A percentile compares a stretch with the other conserved stretches of the same genome.
Conservation (phyloP, 345 rosid genomes). For the Eutrema yunnanense region DNA sequence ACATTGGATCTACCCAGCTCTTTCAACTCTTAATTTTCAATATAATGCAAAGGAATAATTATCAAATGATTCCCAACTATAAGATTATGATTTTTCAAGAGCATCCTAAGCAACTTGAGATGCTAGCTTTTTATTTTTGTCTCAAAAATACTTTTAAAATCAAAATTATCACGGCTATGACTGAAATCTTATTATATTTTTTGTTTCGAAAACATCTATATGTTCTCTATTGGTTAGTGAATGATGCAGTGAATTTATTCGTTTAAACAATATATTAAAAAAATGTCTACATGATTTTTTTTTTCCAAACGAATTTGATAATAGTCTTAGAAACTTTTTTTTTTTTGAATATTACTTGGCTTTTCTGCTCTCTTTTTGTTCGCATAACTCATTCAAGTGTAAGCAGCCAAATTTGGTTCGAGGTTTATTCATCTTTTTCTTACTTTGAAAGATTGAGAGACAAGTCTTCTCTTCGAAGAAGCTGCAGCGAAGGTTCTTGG, state of each 20-base stretch:
- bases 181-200: too few relatives aligned
- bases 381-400: not conserved
- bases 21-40: slow-evolving; percentile 13
- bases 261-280: too few relatives aligned
- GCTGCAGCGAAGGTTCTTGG: slow-evolving; percentile 17
- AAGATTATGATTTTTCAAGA: not conserved
- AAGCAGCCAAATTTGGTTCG: slow-evolving; percentile 21
- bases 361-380: not conserved
- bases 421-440: not conserved
- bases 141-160: not conserved
- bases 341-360: not conserved
- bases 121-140: not conserved
- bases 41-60: slow-evolving; percentile 17
- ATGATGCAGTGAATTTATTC: too few relatives aligned
- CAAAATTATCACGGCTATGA: too few relatives aligned
- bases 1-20: slow-evolving; percentile 16
- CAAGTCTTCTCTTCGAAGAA: slow-evolving; percentile 16
- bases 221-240: too few relatives aligned
- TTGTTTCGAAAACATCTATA: too few relatives aligned
- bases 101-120: slow-evolving; percentile 21
- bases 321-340: not conserved
- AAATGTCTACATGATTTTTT: too few relatives aligned
- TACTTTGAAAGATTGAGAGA: slow-evolving; percentile 1
- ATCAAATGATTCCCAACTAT: slow-evolving; percentile 14
- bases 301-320: not conserved